A percentile compares a stretch with the other conserved stretches of the same genome.
phyloP scores from a whole-genome alignment of 2,329 filamentous ascomycete genomes.

The Truncatella angustata region DNA sequence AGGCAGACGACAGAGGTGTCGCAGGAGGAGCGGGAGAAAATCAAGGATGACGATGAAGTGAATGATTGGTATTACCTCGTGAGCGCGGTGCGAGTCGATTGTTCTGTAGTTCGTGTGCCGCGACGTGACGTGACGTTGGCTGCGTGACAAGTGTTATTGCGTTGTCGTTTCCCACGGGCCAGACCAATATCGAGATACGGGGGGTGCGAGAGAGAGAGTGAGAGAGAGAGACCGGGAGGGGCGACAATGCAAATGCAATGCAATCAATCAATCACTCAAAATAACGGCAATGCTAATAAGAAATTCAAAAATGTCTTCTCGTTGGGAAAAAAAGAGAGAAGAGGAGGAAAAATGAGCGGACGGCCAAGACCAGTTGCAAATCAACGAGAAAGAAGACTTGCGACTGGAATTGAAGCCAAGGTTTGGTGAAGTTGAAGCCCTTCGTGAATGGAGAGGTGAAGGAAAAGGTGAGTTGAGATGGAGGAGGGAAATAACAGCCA shows the following conservation, averaged over 20 bases:
- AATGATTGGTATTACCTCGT: slow-evolving; percentile 8
- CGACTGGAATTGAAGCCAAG: slow-evolving; percentile 57
- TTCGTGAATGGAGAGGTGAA: slow-evolving; percentile 18
- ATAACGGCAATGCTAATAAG: slow-evolving; percentile 13
- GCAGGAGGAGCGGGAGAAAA: slow-evolving; percentile 7
- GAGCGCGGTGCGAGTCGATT: neutral
- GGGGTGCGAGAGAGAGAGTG: slow-evolving; percentile 19
- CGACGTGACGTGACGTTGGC: neutral
- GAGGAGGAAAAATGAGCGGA: slow-evolving; percentile 50
- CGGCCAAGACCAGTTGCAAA: slow-evolving; percentile 59
- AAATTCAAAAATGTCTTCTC: neutral
- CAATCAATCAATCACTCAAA: too few species aligned
- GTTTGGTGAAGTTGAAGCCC: slow-evolving; percentile 19
- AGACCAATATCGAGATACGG: slow-evolving; percentile 24
- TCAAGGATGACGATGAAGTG: neutral
- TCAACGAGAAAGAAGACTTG: slow-evolving; percentile 42
- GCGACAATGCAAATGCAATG: too few species aligned
- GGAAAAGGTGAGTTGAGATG: neutral
- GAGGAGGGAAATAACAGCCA: neutral
- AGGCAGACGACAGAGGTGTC: slow-evolving; percentile 3
- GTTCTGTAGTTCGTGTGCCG: neutral
- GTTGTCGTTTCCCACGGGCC: slow-evolving; percentile 7
- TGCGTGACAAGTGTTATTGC: neutral
- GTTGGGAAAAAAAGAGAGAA: slow-evolving; percentile 18
- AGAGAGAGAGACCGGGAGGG: too few species aligned